These are phyloP conservation scores for Plasmopara halstedii DNA, from an alignment of 352 stramenopile genomes.

Conservation along the genomic window DNA sequence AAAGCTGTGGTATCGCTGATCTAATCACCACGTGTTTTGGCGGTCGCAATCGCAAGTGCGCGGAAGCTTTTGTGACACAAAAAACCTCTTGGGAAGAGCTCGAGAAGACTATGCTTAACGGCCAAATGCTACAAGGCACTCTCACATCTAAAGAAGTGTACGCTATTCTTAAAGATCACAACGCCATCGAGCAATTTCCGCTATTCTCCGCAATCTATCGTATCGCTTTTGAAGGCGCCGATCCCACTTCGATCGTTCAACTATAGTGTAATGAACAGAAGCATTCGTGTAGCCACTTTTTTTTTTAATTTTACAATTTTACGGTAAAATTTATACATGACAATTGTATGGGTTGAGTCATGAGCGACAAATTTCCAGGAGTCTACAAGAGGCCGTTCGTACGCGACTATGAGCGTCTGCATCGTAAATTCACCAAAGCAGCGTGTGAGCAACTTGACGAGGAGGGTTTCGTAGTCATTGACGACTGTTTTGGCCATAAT, in stretches of 20 bases:
- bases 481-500: constrained; percentile 53
- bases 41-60: constrained; percentile 95
- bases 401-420: constrained; percentile 44
- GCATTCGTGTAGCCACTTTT: background rate
- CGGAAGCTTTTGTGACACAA: constrained; percentile 88
- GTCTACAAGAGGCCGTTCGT: constrained; percentile 41
- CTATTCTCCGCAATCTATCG: constrained; percentile 90
- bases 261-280: constrained; percentile 14
- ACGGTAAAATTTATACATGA: background rate
- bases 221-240: constrained; percentile 87
- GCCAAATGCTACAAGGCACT: constrained; percentile 97
- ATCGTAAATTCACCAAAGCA: constrained; percentile 33
- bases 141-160: constrained; percentile 92
- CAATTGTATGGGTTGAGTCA: background rate
- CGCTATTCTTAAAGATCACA: constrained; percentile 80
- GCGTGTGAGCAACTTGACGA: constrained; percentile 38
- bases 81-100: constrained; percentile 86
- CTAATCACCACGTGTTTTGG: constrained; percentile 98
- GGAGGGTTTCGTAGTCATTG: constrained; percentile 51
- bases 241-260: constrained; percentile 75
- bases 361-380: constrained; percentile 28
- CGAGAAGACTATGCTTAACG: constrained; percentile 92
- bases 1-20: constrained; percentile 95
- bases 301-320: background rate
- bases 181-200: constrained; percentile 83